phyloP scores from a whole-genome alignment of 208 protist genomes.

The Trypanosoma lewisi region DNA sequence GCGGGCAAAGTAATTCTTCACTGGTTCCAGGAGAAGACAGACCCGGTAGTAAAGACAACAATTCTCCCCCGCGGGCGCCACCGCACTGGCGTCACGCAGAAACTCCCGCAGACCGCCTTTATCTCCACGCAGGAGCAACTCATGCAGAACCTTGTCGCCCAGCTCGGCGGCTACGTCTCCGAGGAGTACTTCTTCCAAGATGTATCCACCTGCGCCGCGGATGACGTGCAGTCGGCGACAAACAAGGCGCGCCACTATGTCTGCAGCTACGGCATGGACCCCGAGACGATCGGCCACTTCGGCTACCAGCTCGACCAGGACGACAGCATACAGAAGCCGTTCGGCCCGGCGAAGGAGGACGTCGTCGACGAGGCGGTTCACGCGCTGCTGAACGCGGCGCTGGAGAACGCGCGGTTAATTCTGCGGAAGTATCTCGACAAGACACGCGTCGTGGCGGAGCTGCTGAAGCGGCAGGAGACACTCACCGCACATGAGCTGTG shows the following conservation, averaged over 20 bases:
- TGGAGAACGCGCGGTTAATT: conserved; percentile 62
- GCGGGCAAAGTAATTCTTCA: conserved; percentile 89
- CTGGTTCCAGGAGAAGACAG: conserved; percentile 89
- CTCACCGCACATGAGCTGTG: conserved; percentile 81
- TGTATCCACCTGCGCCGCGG: conserved; percentile 81
- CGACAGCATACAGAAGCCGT: conserved; percentile 91
- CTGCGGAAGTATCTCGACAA: conserved; percentile 55
- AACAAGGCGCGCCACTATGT: conserved; percentile 78
- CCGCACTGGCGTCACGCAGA: conserved; percentile 74
- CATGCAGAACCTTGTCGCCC: conserved; percentile 54
- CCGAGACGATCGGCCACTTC: conserved; percentile 74
- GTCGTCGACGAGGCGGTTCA: conserved; percentile 91
- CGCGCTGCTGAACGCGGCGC: conserved; percentile 64
- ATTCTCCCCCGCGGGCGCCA: conserved; percentile 79
- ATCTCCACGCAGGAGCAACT: conserved; percentile 79
- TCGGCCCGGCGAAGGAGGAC: conserved; percentile 91
- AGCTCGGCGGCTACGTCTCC: conserved; percentile 91
- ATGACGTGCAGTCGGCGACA: conserved; percentile 90
- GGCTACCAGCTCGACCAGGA: conserved; percentile 71
- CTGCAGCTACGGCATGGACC: conserved; percentile 88
- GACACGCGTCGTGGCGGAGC: conserved; percentile 61
- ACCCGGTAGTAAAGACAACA: conserved; percentile 93
- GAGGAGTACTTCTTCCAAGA: conserved; percentile 96
- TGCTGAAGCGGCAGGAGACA: conserved; percentile 83
- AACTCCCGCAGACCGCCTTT: conserved; percentile 74